Evolutionary conservation across 441 rosid genomes (phyloP).

Genomic region (Pelargonium cotyledonis): DNA sequence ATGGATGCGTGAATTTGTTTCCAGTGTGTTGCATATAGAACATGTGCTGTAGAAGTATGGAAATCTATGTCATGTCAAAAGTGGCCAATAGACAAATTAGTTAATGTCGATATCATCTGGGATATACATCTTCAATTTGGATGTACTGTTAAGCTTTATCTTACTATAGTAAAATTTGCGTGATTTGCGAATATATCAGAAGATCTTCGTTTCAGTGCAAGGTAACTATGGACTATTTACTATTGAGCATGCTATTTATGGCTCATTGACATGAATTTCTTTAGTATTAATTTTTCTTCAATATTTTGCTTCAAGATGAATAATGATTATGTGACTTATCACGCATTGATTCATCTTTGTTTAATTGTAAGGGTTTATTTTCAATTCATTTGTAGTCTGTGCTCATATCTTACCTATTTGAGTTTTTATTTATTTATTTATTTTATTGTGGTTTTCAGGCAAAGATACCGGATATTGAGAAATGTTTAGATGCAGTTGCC

Average conservation of each 20-base stretch:
- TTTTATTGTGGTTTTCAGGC: constrained; percentile 43
- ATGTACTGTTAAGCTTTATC: not conserved
- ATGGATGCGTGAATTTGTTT: not conserved
- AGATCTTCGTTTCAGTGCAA: not conserved
- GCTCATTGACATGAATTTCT: not conserved
- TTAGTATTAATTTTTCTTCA: not conserved
- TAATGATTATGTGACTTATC: not conserved
- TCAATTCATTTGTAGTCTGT: not conserved
- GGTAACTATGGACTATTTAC: not conserved
- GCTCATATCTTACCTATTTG: not conserved
- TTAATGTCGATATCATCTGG: not conserved
- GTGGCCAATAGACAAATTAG: not conserved
- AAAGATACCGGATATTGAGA: constrained; percentile 86
- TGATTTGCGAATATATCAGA: not conserved
- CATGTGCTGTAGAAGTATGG: not conserved
- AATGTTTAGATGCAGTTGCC: constrained; percentile 77
- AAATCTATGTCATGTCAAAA: not conserved
- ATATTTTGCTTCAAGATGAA: not conserved
- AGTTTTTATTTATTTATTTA: not conserved
- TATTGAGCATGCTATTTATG: not conserved
- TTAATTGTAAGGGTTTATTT: not conserved
- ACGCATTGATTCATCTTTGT: not conserved
- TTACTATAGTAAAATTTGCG: not conserved
- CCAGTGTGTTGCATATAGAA: not conserved
- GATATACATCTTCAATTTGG: not conserved